A percentile compares a stretch with the other conserved stretches of the same genome.
Conservation (phyloP, 257 asterid genomes). For the Sherardia arvensis region DNA sequence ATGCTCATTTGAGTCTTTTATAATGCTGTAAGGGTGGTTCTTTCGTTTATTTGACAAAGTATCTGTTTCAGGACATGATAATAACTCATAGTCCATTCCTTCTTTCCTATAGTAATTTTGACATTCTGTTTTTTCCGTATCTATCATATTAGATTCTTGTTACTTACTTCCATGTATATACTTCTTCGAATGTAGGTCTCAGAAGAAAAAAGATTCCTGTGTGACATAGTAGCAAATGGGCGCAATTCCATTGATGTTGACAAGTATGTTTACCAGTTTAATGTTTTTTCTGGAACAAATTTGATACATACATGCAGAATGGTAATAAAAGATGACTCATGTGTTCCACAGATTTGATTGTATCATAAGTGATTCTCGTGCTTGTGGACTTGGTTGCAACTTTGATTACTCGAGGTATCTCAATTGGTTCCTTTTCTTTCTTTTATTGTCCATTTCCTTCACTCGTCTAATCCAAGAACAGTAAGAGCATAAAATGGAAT, state of each 20-base stretch:
- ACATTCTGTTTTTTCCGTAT: neutral
- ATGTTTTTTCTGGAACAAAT: constrained; percentile 5
- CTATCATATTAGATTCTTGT: neutral
- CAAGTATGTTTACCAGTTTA: constrained; percentile 43
- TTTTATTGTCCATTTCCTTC: constrained; percentile 1
- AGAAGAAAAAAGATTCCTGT: constrained; percentile 57
- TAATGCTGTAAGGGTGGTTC: neutral
- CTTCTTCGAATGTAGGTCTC: constrained; percentile 31
- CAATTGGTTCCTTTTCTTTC: neutral
- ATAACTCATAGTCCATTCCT: neutral
- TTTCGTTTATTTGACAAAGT: neutral
- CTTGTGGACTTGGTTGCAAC: constrained; percentile 86
- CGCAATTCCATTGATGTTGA: constrained; percentile 93
- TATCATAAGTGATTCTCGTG: constrained; percentile 83
- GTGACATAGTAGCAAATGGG: constrained; percentile 91
- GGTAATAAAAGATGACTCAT: constrained; percentile 5
- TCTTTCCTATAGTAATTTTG: neutral
- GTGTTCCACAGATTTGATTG: constrained; percentile 65
- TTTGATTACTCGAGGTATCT: constrained; percentile 70
- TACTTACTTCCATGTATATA: neutral
- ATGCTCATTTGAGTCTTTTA: no score
- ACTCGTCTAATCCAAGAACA: neutral
- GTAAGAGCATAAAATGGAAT: neutral
- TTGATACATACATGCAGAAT: constrained; percentile 4
- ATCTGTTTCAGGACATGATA: constrained; percentile 59